Base-by-base conservation (phyloP, 2,329 filamentous ascomycete genomes). In the Cryphonectria carpinicola region DNA sequence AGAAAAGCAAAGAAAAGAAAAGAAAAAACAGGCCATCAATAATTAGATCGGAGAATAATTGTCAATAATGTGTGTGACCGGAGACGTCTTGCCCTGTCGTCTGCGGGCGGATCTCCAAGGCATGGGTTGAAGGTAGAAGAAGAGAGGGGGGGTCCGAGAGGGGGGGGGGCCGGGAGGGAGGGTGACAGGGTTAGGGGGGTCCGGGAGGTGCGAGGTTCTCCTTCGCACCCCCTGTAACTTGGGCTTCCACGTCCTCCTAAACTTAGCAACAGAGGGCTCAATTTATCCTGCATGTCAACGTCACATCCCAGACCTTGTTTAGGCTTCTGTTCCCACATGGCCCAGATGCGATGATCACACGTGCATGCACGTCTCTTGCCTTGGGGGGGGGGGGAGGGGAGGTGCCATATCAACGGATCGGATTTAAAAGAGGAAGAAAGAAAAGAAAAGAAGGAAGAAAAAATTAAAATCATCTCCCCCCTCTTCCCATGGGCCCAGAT, bases 41-140 rank as follows among this genome's bases (percentile, higher is more conserved):
- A 28, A 64, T 41, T 22, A 62, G 32, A 62, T 62, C 39, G 60
- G 39, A 63, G 46, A 46, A 65, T 49, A 46, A 52, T 17, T 7
- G 13, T 58, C 54, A 58, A 58, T 58, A 58, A 28, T 28, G 52
- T 25, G 25, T 28, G 52, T 25, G 22, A 8, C n/a, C 7, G 28
- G 28, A 28, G 32, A 39, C 61, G 25, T 64, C 37, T 32, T 65
- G 62, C 62, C 41, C 62, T 65, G 41, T 37, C 25, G 41, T 43
- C 62, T 65, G 62, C 62, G 62, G 62, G 62, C 62, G 62, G 62
- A 65, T 11, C 39, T 6, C 39, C 41, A 17, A n/a, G 25, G 61
- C 37, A 28, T 28, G 61, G 52, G 52, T 49, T n/a, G 19, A 17
- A 7, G 28, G 28, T 28, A 8, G 43, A 10, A 39, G 8, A 10